Conservation (phyloP, 306 rosid species). For the Castanopsis chinensis region DNA sequence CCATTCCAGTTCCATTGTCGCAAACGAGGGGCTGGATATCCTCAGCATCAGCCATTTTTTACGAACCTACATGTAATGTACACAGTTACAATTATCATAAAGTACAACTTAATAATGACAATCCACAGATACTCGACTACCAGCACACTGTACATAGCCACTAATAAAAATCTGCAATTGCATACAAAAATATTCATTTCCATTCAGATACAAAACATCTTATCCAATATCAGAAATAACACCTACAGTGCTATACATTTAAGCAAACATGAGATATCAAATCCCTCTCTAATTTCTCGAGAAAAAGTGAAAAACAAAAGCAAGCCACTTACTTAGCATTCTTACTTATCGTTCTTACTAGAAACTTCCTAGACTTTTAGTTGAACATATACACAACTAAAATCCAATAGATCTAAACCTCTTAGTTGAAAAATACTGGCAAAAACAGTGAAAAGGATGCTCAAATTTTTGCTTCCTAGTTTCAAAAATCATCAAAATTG, state of each 20-base stretch:
- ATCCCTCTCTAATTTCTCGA: no score
- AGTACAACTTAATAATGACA: neutral
- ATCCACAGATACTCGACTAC: neutral
- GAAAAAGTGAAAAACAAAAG: no score
- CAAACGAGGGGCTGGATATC: conserved; percentile 98
- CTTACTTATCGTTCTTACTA: neutral
- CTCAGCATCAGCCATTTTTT: conserved; percentile 88
- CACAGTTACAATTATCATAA: neutral
- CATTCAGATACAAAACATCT: neutral
- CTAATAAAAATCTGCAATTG: neutral
- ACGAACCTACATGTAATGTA: conserved; percentile 26
- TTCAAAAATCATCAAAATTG: neutral
- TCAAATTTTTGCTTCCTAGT: neutral
- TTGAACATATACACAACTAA: neutral
- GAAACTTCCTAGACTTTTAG: neutral
- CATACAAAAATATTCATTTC: neutral
- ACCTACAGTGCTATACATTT: neutral
- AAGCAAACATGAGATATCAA: no score
- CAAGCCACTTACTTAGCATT: neutral
- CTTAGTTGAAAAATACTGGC: neutral
- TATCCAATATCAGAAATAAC: neutral
- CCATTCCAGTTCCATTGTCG: conserved; percentile 99
- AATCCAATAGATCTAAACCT: neutral
- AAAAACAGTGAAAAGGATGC: neutral
- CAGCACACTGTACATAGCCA: neutral